phyloP scores from a whole-genome alignment of 805 yeast species.

The Cyberlindnera maritima region DNA sequence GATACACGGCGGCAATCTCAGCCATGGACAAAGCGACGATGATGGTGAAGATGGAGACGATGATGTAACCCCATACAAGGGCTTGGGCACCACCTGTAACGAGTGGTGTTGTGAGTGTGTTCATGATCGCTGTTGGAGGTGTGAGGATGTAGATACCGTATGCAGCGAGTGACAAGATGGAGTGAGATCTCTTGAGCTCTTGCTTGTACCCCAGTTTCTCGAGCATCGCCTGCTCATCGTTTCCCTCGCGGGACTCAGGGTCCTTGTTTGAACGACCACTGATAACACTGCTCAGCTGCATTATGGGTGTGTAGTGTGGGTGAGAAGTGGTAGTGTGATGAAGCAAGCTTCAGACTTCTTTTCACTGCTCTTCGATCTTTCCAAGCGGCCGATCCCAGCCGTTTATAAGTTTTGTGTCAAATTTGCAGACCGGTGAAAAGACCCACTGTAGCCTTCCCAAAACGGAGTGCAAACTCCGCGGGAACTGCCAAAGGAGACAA shows the following conservation, averaged over 20 bases:
- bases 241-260: slow-evolving; percentile 8
- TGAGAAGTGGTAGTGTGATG: background rate
- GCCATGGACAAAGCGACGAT: slow-evolving; percentile 27
- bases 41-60: slow-evolving; percentile 26
- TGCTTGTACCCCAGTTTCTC: slow-evolving; percentile 28
- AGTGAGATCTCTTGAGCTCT: slow-evolving; percentile 26
- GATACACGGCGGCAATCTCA: slow-evolving; percentile 34
- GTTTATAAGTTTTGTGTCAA: slow-evolving; percentile 3
- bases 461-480: slow-evolving; percentile 3
- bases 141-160: slow-evolving; percentile 28
- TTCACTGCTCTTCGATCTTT: background rate
- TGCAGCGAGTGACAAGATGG: slow-evolving; percentile 24
- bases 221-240: slow-evolving; percentile 16
- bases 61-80: slow-evolving; percentile 29
- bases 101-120: slow-evolving; percentile 26
- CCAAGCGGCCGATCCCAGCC: no score
- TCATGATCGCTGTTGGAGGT: slow-evolving; percentile 27
- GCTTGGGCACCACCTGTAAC: slow-evolving; percentile 27
- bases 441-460: background rate
- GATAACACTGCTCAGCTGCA: background rate
- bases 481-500: background rate
- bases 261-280: slow-evolving; percentile 8
- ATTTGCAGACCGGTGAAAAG: background rate
- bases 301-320: background rate
- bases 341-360: background rate